These are phyloP conservation scores for Cystofilobasidium capitatum DNA, from an alignment of 768 basidiomycete species.

Conservation along the genomic window DNA sequence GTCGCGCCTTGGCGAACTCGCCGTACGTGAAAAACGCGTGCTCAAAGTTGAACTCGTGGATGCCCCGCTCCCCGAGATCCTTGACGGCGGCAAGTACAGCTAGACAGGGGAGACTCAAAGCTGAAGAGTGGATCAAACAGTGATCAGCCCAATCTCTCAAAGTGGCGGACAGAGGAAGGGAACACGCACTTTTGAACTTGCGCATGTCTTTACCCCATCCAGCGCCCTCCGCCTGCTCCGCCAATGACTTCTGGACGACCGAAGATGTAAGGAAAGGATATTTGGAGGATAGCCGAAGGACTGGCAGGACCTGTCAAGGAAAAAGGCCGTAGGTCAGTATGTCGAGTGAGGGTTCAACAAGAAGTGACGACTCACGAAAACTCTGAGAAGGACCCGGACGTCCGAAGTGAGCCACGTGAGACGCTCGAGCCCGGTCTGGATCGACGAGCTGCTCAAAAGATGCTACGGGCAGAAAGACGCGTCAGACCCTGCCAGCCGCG, in stretches of 20 bases:
- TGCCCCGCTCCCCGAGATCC: constrained; percentile 66
- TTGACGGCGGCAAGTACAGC: constrained; percentile 65
- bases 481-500: constrained; percentile 45
- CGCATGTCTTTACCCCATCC: constrained; percentile 34
- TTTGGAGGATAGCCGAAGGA: constrained; percentile 42
- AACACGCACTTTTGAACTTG: constrained; percentile 42
- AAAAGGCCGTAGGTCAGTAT: constrained; percentile 6
- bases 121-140: not conserved
- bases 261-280: constrained; percentile 51
- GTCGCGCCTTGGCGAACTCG: constrained; percentile 51
- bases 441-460: constrained; percentile 44
- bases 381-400: constrained; percentile 45
- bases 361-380: constrained; percentile 49
- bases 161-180: not conserved
- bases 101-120: constrained; percentile 59
- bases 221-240: constrained; percentile 52
- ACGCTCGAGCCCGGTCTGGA: constrained; percentile 9
- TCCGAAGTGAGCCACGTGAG: constrained; percentile 17
- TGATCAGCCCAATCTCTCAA: constrained; percentile 2
- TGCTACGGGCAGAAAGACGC: constrained; percentile 50
- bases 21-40: constrained; percentile 62
- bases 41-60: constrained; percentile 76
- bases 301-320: constrained; percentile 28
- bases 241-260: constrained; percentile 44
- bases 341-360: not conserved